Base-by-base conservation (phyloP, 2,329 filamentous ascomycete genomes). In the Dactylellina drechsleri region DNA sequence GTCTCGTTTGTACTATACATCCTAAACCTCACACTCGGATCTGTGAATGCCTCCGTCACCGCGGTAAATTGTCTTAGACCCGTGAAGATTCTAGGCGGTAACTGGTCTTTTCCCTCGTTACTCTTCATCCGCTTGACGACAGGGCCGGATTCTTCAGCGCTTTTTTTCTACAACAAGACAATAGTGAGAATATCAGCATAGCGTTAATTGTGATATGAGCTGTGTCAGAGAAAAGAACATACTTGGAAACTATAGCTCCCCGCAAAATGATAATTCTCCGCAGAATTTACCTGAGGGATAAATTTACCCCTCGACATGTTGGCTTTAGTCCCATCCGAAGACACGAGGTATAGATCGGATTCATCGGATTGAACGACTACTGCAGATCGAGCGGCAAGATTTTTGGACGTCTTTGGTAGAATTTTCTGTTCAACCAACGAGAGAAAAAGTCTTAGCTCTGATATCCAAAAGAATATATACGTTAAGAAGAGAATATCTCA, bases 1-100 rank as follows among this genome's bases (percentile, higher is more conserved):
- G 70, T 74, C 23, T 74, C 70, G 18, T 57, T 74, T 5, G 70
- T 74, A 23, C 70, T 74, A 20, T 74, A 74, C 52, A 74, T 64
- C 15, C 70, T 59, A 40, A 74, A 74, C 28, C 50, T 56, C 31
- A 74, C 13, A 13, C 62, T 67, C 16, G 70, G 70, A 41, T 74
- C 62, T 7, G 62, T 74, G 45, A 74, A 74, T 5, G 70, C 70
- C 18, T 64, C 70, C 2, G 64, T 52, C 1, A 47, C 18, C 6
- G 70, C 70, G 7, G 20, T 26, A 1, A 74, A 31, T 13, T 64
- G 57, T n/a, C 70, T 50, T 20, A 74, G 62, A 12, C 70, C 70
- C 1, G 62, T 74, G 52, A 74, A 67, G 57, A 74, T 58, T 5
- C 64, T 66, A 10, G 70, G 70, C n/a, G 62, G 70, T 45, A 67